These are phyloP conservation scores for Cyphellophora attinorum DNA, from an alignment of 2,329 filamentous ascomycete genomes.

Conservation along the genomic window DNA sequence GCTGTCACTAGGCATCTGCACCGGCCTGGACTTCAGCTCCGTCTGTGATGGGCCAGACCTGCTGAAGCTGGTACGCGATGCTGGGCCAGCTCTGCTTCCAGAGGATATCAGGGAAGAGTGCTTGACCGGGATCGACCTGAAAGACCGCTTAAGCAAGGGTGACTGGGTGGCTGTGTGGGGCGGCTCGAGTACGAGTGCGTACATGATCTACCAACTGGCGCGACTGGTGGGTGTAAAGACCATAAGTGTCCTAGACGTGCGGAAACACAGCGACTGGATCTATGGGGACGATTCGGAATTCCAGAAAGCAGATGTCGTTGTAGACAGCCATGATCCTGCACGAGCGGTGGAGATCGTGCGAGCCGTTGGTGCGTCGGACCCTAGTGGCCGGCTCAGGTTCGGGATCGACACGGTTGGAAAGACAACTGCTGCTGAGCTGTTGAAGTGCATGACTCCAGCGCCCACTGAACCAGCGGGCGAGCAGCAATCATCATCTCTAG, in stretches of 20 bases:
- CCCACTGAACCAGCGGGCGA: neutral
- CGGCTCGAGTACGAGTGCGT: conserved; percentile 62
- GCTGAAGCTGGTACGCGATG: conserved; percentile 36
- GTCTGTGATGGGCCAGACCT: conserved; percentile 51
- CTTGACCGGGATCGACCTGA: conserved; percentile 41
- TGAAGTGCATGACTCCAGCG: conserved; percentile 36
- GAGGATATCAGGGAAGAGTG: conserved; percentile 55
- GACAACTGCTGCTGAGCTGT: conserved; percentile 51
- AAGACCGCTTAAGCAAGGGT: conserved; percentile 47
- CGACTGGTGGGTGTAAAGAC: conserved; percentile 56
- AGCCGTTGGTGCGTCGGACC: conserved; percentile 37
- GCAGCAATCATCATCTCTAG: neutral
- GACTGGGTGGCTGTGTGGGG: conserved; percentile 71
- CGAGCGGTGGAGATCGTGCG: conserved; percentile 58
- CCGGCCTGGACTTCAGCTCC: conserved; percentile 56
- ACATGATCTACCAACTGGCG: conserved; percentile 58
- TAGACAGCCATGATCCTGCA: conserved; percentile 57
- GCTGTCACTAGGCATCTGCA: conserved; percentile 57
- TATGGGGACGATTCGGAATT: conserved; percentile 29
- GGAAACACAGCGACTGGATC: conserved; percentile 50
- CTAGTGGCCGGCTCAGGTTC: conserved; percentile 48
- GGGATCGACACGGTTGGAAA: conserved; percentile 59
- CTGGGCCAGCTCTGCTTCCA: conserved; percentile 43
- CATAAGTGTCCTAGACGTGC: conserved; percentile 56
- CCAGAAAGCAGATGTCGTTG: conserved; percentile 50